phyloP scores from a whole-genome alignment of 768 basidiomycete genomes.

The Termitomyces sp. region DNA sequence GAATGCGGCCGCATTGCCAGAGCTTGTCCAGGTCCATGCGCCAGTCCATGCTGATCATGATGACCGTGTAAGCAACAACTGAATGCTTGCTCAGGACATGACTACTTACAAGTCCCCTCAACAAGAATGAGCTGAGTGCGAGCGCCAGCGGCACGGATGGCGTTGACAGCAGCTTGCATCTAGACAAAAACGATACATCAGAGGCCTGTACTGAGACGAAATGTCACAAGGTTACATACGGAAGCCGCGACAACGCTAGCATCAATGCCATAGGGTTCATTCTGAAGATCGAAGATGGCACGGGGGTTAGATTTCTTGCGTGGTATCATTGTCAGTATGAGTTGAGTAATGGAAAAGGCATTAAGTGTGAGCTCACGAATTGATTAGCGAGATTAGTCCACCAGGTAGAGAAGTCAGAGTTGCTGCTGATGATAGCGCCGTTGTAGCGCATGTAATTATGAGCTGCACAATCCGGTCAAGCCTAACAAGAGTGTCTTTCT shows the following conservation, averaged over 20 bases:
- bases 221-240: slow-evolving; percentile 23
- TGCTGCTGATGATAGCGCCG: slow-evolving; percentile 41
- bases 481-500: neutral
- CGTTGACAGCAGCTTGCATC: slow-evolving; percentile 65
- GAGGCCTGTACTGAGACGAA: neutral
- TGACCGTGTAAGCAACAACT: neutral
- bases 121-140: slow-evolving; percentile 48
- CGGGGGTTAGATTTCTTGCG: slow-evolving; percentile 37
- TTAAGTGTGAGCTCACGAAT: slow-evolving; percentile 36
- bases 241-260: slow-evolving; percentile 45
- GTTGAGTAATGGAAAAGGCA: neutral
- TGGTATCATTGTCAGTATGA: neutral
- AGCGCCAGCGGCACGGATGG: slow-evolving; percentile 57
- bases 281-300: slow-evolving; percentile 62
- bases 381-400: slow-evolving; percentile 51
- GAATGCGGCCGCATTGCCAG: slow-evolving; percentile 51
- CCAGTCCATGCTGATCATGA: slow-evolving; percentile 45
- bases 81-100: neutral
- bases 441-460: slow-evolving; percentile 63
- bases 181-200: slow-evolving; percentile 9
- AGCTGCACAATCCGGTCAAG: slow-evolving; percentile 21
- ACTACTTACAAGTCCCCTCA: slow-evolving; percentile 34
- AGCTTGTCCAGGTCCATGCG: slow-evolving; percentile 55
- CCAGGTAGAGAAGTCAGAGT: slow-evolving; percentile 36
- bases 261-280: slow-evolving; percentile 59